phyloP scores from a whole-genome alignment of 495 filamentous ascomycete species.

The Penicillium dipodomyicola region DNA sequence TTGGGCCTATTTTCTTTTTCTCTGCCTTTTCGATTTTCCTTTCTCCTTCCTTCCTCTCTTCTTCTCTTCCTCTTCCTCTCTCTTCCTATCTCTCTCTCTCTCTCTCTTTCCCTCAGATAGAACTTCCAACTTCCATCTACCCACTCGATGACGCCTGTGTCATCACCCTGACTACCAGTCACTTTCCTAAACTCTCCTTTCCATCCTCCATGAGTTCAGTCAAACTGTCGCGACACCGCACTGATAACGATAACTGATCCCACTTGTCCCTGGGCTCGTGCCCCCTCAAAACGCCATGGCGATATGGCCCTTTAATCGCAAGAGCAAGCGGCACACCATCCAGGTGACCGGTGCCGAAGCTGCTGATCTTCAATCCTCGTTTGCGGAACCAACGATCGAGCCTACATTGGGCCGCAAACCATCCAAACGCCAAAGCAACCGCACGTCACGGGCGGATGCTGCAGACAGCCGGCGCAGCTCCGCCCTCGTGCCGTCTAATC shows the following conservation, averaged over 20 bases:
- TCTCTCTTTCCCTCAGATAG: slow-evolving; percentile 11
- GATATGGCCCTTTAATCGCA: slow-evolving; percentile 77
- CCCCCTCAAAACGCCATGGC: slow-evolving; percentile 52
- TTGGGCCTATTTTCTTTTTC: slow-evolving; percentile 11
- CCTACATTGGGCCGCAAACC: slow-evolving; percentile 39
- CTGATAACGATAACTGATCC: slow-evolving; percentile 25
- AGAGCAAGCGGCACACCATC: slow-evolving; percentile 51
- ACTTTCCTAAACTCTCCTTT: slow-evolving; percentile 6
- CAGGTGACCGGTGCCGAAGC: slow-evolving; percentile 41
- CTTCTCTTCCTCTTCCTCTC: too few relatives aligned
- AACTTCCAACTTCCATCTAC: slow-evolving; percentile 3
- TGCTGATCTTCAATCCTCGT: slow-evolving; percentile 25
- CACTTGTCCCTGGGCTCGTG: slow-evolving; percentile 48
- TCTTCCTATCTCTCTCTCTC: background rate
- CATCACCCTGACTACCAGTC: background rate
- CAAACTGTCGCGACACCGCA: slow-evolving; percentile 20
- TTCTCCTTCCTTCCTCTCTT: slow-evolving; percentile 10
- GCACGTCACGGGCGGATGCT: slow-evolving; percentile 32
- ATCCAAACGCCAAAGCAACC: slow-evolving; percentile 42
- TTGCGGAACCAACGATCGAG: slow-evolving; percentile 24
- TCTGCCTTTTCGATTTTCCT: slow-evolving; percentile 10
- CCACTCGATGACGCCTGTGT: background rate
- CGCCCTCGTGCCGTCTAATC: slow-evolving; percentile 35
- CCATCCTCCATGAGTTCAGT: slow-evolving; percentile 39
- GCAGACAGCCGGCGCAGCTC: slow-evolving; percentile 28